Evolutionary conservation across 768 basidiomycete genomes (phyloP), one percentile per base, ranked within the genome.

Genomic region (Pseudohyphozyma bogoriensis): DNA sequence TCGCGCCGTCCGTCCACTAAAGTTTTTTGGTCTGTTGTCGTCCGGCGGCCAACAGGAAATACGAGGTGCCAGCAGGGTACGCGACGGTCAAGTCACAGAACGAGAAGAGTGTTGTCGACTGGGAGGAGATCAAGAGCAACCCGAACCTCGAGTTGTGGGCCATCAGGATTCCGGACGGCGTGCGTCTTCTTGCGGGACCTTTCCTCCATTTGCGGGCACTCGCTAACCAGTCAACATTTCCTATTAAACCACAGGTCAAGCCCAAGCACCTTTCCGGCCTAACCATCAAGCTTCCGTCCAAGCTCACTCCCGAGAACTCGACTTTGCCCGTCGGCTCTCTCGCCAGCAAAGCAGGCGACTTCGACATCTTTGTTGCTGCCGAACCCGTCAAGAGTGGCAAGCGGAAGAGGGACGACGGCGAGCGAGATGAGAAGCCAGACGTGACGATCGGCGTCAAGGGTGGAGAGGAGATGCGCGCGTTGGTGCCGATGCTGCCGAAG

Each of bases 61-160:
- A 63, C 59, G 24, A 56, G 20, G 52, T 61, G 37, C 65, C 65
- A 2, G 22, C 11, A 3, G 65, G 65, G 3, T 55, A 57, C 53
- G 55, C 54, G 31, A 3, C 37, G 3, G 33, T 49, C 33, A 63
- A 46, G n/a, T 58, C 33, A n/a, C 7, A 24, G 5, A 35, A 31
- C 1, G 49, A 8, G 2, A 37, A 53, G 56, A 54, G 51, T 22
- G 36, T n/a, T 1, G 42, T 60, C 37, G 65, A 66, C 44, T 66
- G 56, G 55, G 65, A 63, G 37, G 53, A 24, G 15, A 18, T 66
- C 47, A 55, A 60, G 26, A 44, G 24, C 24, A 53, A 63, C 37
- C n/a, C 35, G 11, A 59, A 61, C 11, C 46, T 64, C 42, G 59
- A 67, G 51, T 44, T 67, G 31, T 67, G 62, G 62, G 62, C 66